phyloP scores from a whole-genome alignment of 2,329 filamentous ascomycete genomes.

The Diaporthe destruens region DNA sequence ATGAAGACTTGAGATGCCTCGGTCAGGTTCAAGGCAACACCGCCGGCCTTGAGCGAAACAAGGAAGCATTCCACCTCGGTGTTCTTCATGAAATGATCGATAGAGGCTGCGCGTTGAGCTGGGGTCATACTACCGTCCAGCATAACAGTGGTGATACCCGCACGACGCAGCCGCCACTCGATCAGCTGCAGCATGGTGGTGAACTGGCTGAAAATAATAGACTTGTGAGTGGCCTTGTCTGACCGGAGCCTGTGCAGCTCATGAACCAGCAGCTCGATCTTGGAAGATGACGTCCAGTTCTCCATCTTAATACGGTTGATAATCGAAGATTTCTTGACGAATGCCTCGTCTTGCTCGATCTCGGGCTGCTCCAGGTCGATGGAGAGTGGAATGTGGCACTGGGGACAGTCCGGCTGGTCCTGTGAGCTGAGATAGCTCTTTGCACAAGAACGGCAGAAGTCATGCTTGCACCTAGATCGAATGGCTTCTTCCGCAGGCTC shows the following conservation, averaged over 20 bases:
- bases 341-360: conserved; percentile 88
- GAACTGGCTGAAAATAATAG: conserved; percentile 97
- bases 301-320: conserved; percentile 99
- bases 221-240: conserved; percentile 94
- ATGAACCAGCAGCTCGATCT: conserved; percentile 96
- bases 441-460: conserved; percentile 87
- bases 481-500: conserved; percentile 96
- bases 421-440: conserved; percentile 85
- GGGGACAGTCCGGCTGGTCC: conserved; percentile 83
- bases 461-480: conserved; percentile 90
- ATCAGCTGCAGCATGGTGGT: conserved; percentile 97
- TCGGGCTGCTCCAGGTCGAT: conserved; percentile 97
- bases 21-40: conserved; percentile 93
- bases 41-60: conserved; percentile 94
- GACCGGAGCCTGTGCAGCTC: conserved; percentile 92
- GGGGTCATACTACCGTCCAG: conserved; percentile 98
- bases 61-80: conserved; percentile 95
- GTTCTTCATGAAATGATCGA: conserved; percentile 97
- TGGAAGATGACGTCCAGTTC: conserved; percentile 97
- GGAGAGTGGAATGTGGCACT: conserved; percentile 88
- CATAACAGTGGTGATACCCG: conserved; percentile 99
- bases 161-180: conserved; percentile 94
- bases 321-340: conserved; percentile 95
- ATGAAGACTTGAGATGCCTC: conserved; percentile 97
- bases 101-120: conserved; percentile 90